phyloP scores from a whole-genome alignment of 768 basidiomycete genomes.

The Termitomyces sp. region DNA sequence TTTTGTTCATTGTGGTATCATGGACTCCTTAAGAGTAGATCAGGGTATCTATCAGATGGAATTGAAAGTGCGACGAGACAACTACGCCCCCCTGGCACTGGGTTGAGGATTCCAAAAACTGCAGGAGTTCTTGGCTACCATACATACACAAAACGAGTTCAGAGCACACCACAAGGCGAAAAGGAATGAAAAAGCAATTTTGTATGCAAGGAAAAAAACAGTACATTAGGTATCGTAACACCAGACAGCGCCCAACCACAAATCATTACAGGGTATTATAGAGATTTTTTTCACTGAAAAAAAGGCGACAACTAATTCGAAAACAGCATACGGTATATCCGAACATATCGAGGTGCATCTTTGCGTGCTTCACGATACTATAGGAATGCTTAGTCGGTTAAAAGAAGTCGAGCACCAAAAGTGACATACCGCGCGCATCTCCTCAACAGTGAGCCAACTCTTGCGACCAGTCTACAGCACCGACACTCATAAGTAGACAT shows the following conservation, averaged over 20 bases:
- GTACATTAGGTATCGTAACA: background rate
- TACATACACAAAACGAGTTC: background rate
- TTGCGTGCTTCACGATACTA: conserved; percentile 35
- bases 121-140: background rate
- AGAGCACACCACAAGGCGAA: background rate
- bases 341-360: conserved; percentile 30
- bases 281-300: background rate
- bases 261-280: conserved; percentile 4
- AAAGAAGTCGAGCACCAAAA: background rate
- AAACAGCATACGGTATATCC: conserved; percentile 35
- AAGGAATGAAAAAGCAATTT: background rate
- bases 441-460: conserved; percentile 40
- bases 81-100: background rate
- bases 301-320: conserved; percentile 23
- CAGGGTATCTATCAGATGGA: background rate
- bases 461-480: conserved; percentile 33
- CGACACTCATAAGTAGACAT: background rate
- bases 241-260: background rate
- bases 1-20: background rate
- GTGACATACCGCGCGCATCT: conserved; percentile 33
- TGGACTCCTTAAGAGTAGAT: background rate
- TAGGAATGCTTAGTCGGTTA: background rate
- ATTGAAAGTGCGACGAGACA: background rate
- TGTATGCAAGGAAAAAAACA: background rate
- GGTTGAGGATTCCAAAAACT: background rate